Conservation (phyloP, 352 stramenopile species). For the Peronospora farinosa region DNA sequence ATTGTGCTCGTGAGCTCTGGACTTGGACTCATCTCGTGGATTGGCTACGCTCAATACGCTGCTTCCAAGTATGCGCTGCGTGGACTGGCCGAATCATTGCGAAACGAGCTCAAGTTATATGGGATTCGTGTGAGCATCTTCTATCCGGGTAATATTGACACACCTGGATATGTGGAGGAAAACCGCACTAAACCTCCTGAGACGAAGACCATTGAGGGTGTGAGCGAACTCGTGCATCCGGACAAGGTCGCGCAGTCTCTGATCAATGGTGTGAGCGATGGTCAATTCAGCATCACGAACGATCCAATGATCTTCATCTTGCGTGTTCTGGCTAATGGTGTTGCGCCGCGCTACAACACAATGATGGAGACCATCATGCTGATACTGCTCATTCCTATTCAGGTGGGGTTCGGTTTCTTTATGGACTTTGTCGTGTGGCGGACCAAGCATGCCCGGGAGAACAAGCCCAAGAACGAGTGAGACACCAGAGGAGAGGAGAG, state of each 20-base stretch:
- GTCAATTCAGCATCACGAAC: constrained; percentile 78
- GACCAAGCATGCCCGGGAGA: constrained; percentile 42
- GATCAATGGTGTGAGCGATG: constrained; percentile 55
- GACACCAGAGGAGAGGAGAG: neutral
- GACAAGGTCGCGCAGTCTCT: constrained; percentile 62
- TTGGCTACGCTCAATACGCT: constrained; percentile 78
- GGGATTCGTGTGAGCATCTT: constrained; percentile 67
- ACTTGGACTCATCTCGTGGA: constrained; percentile 66
- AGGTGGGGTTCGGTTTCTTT: constrained; percentile 69
- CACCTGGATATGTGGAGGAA: constrained; percentile 64
- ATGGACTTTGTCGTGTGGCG: constrained; percentile 75
- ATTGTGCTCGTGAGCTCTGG: constrained; percentile 72
- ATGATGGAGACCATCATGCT: constrained; percentile 65
- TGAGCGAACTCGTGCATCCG: constrained; percentile 39
- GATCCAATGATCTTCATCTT: constrained; percentile 70
- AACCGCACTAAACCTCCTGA: constrained; percentile 68
- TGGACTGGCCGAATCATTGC: constrained; percentile 67
- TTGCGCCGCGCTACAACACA: constrained; percentile 64
- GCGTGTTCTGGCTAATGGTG: constrained; percentile 65
- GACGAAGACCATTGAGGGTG: constrained; percentile 70
- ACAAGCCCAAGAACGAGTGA: constrained; percentile 59
- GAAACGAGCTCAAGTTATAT: constrained; percentile 73
- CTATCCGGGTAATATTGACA: constrained; percentile 83
- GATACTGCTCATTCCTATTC: constrained; percentile 54
- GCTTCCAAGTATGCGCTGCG: constrained; percentile 79